Evolutionary conservation across 2,329 filamentous ascomycete genomes (phyloP).

Genomic region (Ophiostoma piceae): DNA sequence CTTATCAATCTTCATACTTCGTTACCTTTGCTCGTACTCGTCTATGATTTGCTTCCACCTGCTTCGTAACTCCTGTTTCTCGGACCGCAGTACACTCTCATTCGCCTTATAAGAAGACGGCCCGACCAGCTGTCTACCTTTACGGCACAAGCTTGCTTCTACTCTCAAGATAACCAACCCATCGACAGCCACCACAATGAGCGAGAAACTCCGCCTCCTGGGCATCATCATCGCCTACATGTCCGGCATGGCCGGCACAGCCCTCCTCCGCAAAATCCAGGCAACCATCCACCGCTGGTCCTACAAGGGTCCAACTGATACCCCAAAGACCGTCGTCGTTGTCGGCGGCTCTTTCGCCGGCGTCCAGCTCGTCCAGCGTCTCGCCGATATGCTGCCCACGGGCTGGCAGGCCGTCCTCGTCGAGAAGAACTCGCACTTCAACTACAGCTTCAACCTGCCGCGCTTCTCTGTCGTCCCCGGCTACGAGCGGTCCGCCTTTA

Average conservation of each 20-base stretch:
- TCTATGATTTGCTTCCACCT: too few species aligned
- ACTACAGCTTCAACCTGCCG: constrained; percentile 57
- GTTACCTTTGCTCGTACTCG: neutral
- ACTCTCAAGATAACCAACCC: neutral
- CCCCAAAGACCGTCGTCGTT: constrained; percentile 46
- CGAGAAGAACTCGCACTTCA: constrained; percentile 57
- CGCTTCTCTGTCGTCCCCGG: constrained; percentile 52
- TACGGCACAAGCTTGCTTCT: too few species aligned
- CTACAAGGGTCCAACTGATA: constrained; percentile 23
- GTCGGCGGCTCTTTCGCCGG: constrained; percentile 57
- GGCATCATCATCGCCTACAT: constrained; percentile 13
- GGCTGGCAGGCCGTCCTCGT: constrained; percentile 51
- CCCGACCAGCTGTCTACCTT: neutral
- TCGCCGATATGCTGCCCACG: constrained; percentile 46
- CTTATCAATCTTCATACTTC: neutral
- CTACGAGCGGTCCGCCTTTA: constrained; percentile 55
- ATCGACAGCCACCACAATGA: constrained; percentile 13
- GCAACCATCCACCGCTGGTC: constrained; percentile 22
- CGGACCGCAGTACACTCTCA: neutral
- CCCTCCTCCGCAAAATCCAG: constrained; percentile 12
- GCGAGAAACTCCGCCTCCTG: constrained; percentile 21
- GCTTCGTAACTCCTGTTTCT: neutral
- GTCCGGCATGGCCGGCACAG: constrained; percentile 4
- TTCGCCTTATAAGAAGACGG: neutral
- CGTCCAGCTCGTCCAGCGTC: constrained; percentile 43